Percentiles rank a stretch among this genome's conserved stretches.
phyloP scores from a whole-genome alignment of 768 basidiomycete genomes.

The Podaxis sp. region DNA sequence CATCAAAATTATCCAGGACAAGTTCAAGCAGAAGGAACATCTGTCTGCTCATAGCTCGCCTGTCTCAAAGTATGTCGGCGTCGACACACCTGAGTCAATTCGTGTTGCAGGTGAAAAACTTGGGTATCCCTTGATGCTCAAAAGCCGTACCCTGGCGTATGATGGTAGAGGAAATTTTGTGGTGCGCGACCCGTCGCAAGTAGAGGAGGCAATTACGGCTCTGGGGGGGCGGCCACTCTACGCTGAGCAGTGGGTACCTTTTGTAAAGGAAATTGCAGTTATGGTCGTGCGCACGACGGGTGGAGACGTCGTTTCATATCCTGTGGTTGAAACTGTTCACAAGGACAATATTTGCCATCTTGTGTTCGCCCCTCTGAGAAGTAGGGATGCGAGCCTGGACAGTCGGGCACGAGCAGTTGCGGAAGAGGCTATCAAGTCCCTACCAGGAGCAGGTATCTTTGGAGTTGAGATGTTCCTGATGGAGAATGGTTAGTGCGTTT shows the following conservation, averaged over 20 bases:
- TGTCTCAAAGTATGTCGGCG: conserved; percentile 58
- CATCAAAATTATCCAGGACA: conserved; percentile 84
- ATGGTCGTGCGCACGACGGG: conserved; percentile 86
- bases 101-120: conserved; percentile 51
- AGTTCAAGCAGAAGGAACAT: conserved; percentile 75
- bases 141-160: conserved; percentile 92
- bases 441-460: conserved; percentile 91
- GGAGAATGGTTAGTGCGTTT: conserved; percentile 63
- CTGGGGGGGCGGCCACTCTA: conserved; percentile 77
- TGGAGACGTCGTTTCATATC: conserved; percentile 82
- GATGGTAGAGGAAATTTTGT: conserved; percentile 94
- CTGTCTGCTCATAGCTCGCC: conserved; percentile 61
- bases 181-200: conserved; percentile 52
- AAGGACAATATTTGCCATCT: conserved; percentile 92
- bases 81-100: conserved; percentile 56
- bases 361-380: conserved; percentile 85
- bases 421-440: conserved; percentile 72
- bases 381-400: conserved; percentile 49
- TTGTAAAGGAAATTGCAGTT: conserved; percentile 88
- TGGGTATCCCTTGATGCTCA: conserved; percentile 92
- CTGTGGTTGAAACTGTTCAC: conserved; percentile 93
- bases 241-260: conserved; percentile 92
- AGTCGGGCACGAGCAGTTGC: conserved; percentile 69
- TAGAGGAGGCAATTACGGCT: conserved; percentile 45
- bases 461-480: conserved; percentile 98